Evolutionary conservation across 2,329 filamentous ascomycete genomes (phyloP), one percentile per base, ranked within the genome.

Genomic region (Monosporascus sp.): DNA sequence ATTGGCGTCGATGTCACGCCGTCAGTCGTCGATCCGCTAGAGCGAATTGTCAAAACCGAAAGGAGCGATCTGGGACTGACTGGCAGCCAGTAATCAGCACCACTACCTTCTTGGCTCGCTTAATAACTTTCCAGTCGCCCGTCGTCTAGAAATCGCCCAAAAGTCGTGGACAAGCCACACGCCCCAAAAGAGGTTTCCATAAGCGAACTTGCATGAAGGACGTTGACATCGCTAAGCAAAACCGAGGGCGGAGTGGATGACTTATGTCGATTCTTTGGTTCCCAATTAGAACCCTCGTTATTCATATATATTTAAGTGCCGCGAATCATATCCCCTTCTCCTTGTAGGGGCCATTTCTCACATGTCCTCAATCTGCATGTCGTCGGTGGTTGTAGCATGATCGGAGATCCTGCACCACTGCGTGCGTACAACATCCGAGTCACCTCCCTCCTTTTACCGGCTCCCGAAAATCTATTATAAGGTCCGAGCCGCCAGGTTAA

Each of bases 171-270:
- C 41, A 50, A 31, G 48, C 31, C 18, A n/a, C 46, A 37, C 26
- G 6, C 24, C 18, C 37, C 49, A 7, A 48, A 54, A 51, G 37
- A 15, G 38, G 52, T 44, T 49, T 44, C n/a, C 48, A 48, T 40
- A 54, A 49, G 52, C 52, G 52, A 54, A 44, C 6, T 11, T 38
- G 49, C 43, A 54, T 37, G 22, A 17, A 24, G 31, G 20, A 48
- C 28, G 20, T 37, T 22, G 35, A 28, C 20, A 31, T 37, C 37
- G 20, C 31, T 28, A 44, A 18, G 17, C 40, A 17, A 17, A 20
- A 45, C 20, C 15, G 22, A 20, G 22, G 24, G 20, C 15, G 11
- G 15, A 24, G 43, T 45, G 43, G 43, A 24, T 45, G 43, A 31
- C 22, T 46, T 1, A 24, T 46, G 31, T 46, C 14, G n/a, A 26